phyloP scores from a whole-genome alignment of 352 stramenopile genomes.

The Pythium myriotylum region DNA sequence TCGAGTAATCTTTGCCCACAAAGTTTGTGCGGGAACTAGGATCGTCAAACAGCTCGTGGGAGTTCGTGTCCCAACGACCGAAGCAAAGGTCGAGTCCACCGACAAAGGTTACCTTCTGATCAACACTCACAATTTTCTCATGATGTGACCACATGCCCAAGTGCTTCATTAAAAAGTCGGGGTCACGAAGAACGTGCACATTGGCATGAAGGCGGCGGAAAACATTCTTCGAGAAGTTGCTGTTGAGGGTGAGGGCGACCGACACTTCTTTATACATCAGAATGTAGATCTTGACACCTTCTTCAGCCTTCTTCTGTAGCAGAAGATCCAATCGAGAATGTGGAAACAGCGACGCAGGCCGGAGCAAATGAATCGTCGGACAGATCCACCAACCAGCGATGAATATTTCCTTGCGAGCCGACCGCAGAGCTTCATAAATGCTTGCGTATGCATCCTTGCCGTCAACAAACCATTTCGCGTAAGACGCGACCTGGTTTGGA shows the following conservation, averaged over 20 bases:
- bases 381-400: constrained; percentile 92
- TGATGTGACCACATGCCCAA: constrained; percentile 90
- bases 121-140: constrained; percentile 92
- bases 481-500: constrained; percentile 59
- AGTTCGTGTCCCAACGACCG: constrained; percentile 81
- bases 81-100: constrained; percentile 91
- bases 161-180: constrained; percentile 89
- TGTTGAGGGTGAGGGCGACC: constrained; percentile 84
- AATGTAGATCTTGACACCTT: constrained; percentile 89
- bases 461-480: constrained; percentile 84
- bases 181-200: constrained; percentile 88
- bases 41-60: constrained; percentile 74
- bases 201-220: constrained; percentile 75
- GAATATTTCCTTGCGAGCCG: constrained; percentile 87
- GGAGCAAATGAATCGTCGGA: constrained; percentile 80
- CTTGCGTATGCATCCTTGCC: constrained; percentile 72
- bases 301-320: constrained; percentile 71
- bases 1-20: constrained; percentile 85
- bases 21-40: constrained; percentile 54
- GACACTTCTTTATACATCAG: constrained; percentile 92
- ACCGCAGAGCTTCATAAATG: constrained; percentile 67
- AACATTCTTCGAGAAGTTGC: constrained; percentile 74
- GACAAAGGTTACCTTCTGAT: constrained; percentile 89
- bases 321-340: constrained; percentile 69
- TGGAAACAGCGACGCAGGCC: constrained; percentile 56